These are phyloP conservation scores for Xylaria sp. DNA, from an alignment of 2,329 filamentous ascomycete genomes.

Conservation along the genomic window DNA sequence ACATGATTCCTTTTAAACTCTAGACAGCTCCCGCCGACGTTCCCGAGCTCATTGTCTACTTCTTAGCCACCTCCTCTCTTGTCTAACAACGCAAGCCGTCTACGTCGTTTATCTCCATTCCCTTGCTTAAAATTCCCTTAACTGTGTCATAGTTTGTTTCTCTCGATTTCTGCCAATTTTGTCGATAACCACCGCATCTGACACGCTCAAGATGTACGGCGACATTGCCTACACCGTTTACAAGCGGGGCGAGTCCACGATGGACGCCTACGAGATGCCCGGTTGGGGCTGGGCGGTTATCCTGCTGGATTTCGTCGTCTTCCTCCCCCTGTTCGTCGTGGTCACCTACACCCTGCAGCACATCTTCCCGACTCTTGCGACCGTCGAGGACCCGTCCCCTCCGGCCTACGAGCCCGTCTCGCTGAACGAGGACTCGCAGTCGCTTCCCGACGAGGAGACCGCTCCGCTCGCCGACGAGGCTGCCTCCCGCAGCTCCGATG, in stretches of 20 bases:
- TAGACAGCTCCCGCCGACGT: too few relatives aligned
- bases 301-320: conserved; percentile 45
- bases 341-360: conserved; percentile 53
- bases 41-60: conserved; percentile 1
- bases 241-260: conserved; percentile 41
- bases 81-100: background rate
- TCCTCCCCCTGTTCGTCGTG: conserved; percentile 48
- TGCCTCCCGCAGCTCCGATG: conserved; percentile 34
- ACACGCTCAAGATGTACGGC: conserved; percentile 36
- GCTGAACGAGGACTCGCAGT: conserved; percentile 43
- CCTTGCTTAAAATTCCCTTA: conserved; percentile 6
- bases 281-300: conserved; percentile 46
- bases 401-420: conserved; percentile 57
- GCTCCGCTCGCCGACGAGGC: conserved; percentile 42
- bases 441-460: conserved; percentile 39
- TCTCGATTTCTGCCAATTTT: background rate
- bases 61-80: background rate
- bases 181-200: background rate
- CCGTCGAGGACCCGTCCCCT: conserved; percentile 60
- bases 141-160: conserved; percentile 4
- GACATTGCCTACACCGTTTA: conserved; percentile 39
- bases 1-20: background rate
- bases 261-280: conserved; percentile 39
- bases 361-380: conserved; percentile 58
- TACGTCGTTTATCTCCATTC: conserved; percentile 3